Evolutionary conservation across 164 flowering plant genomes (phyloP), one percentile per base, ranked within the genome.

Genomic region (Liriodendron chinense): DNA sequence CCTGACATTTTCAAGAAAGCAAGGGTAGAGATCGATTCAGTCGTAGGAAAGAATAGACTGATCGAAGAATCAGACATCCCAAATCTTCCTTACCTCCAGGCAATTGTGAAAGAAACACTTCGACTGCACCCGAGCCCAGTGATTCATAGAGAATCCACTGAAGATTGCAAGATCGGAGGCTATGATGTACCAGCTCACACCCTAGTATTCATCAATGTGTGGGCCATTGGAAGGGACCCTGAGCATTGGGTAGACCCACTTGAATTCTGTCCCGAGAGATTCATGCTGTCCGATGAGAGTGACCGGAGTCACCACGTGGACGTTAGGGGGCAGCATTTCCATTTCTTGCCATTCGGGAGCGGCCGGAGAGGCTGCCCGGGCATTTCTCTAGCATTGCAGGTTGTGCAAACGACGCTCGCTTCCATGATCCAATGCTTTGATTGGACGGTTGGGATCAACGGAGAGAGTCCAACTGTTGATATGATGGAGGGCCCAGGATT

Each of bases 211-310:
- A 72, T 91, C 64, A 91, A 91, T 57, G 53, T 78, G 1, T 90
- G 90, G 87, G 87, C 95, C 1, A 86, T 91, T 7, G 83, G 84
- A 2, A 82, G 90, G 28, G 89, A 92, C 77, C 91, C 92, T 0
- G 76, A 78, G 5, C 47, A 75, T 28, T 91, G 94, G 93, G 84
- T 85, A 0, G 76, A 77, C 66, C 89, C 94, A 3, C 78, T 79
- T 9, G 81, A 85, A 73, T 92, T 87, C 66, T 57, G 67, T 1
- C 97, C 97, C 0, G 88, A 91, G 73, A 83, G 97, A 82, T 89
- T 91, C 79, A 1, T 85, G 9, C 50, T 24, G 18, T 74, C 62
- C 13, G 69, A 81, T 50, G 75, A 59, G 68, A 43, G 85, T 71
- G 71, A 64, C 22, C 24, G 76, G 28, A 48, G 28, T 5, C 70